Conservation (phyloP, 2,329 filamentous ascomycete species). For the Fusarium albidum region DNA sequence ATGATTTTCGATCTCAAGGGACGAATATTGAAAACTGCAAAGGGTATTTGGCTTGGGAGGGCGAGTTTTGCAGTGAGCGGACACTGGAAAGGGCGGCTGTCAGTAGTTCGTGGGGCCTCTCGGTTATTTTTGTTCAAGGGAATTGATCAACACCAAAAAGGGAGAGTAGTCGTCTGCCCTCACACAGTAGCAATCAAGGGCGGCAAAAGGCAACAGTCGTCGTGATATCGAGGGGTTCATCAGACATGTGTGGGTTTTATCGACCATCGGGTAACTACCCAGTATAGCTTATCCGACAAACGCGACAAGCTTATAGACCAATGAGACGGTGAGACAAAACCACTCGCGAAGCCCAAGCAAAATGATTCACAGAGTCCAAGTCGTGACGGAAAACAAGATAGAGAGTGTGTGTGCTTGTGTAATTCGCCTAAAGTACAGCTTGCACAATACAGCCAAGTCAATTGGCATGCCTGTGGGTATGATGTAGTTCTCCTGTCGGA, state of each 20-base stretch:
- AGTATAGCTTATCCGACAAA: too few relatives aligned
- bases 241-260: conserved; percentile 15
- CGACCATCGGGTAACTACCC: background rate
- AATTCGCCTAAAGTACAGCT: conserved; percentile 28
- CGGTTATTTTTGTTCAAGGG: conserved; percentile 18
- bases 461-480: conserved; percentile 27
- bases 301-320: background rate
- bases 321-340: conserved; percentile 2
- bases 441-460: conserved; percentile 32
- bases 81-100: conserved; percentile 12
- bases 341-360: background rate
- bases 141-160: conserved; percentile 15
- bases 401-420: conserved; percentile 10
- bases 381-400: conserved; percentile 16
- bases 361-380: conserved; percentile 3
- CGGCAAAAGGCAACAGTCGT: conserved; percentile 21
- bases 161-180: conserved; percentile 1
- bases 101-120: conserved; percentile 13
- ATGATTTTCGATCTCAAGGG: conserved; percentile 21
- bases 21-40: conserved; percentile 28
- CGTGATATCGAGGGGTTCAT: conserved; percentile 9
- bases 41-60: conserved; percentile 27
- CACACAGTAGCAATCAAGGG: conserved; percentile 27
- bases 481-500: conserved; percentile 26
- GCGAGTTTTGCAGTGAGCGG: conserved; percentile 16